Conservation (phyloP, 2,329 filamentous ascomycete species). For the Fusarium graminum region DNA sequence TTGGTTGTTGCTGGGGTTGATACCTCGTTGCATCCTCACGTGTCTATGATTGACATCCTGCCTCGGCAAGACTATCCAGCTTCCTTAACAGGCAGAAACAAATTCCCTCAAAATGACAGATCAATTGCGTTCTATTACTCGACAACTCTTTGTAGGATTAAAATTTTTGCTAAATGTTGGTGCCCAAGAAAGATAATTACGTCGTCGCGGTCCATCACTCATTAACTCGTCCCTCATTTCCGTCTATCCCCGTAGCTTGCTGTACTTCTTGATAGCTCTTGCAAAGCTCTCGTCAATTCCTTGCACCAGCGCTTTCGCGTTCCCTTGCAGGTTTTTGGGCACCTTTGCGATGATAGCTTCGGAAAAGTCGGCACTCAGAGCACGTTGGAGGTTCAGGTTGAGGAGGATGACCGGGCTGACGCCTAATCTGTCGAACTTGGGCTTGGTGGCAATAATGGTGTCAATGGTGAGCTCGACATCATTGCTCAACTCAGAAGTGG, state of each 20-base stretch:
- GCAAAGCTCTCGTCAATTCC: slow-evolving; percentile 57
- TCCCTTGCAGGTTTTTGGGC: slow-evolving; percentile 50
- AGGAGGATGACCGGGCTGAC: slow-evolving; percentile 59
- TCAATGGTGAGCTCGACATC: slow-evolving; percentile 57
- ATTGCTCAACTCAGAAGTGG: slow-evolving; percentile 53
- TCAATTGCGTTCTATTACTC: slow-evolving; percentile 25
- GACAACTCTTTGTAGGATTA: slow-evolving; percentile 33
- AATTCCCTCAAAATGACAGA: slow-evolving; percentile 28
- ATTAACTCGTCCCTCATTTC: slow-evolving; percentile 26
- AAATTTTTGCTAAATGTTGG: slow-evolving; percentile 32
- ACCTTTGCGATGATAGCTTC: slow-evolving; percentile 57
- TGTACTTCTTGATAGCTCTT: slow-evolving; percentile 54
- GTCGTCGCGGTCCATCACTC: slow-evolving; percentile 25
- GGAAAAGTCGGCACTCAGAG: slow-evolving; percentile 56
- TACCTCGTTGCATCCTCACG: slow-evolving; percentile 27
- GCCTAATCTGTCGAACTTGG: slow-evolving; percentile 59
- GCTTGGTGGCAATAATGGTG: slow-evolving; percentile 57
- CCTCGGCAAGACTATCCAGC: slow-evolving; percentile 28
- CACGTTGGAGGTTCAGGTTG: slow-evolving; percentile 57
- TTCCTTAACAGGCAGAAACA: slow-evolving; percentile 28
- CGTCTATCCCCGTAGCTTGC: slow-evolving; percentile 27
- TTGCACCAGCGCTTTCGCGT: slow-evolving; percentile 54
- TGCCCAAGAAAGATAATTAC: slow-evolving; percentile 30
- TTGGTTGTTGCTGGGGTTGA: slow-evolving; percentile 9
- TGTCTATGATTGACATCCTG: slow-evolving; percentile 10